phyloP scores from a whole-genome alignment of 768 basidiomycete genomes.

The Lentinula lateritia region DNA sequence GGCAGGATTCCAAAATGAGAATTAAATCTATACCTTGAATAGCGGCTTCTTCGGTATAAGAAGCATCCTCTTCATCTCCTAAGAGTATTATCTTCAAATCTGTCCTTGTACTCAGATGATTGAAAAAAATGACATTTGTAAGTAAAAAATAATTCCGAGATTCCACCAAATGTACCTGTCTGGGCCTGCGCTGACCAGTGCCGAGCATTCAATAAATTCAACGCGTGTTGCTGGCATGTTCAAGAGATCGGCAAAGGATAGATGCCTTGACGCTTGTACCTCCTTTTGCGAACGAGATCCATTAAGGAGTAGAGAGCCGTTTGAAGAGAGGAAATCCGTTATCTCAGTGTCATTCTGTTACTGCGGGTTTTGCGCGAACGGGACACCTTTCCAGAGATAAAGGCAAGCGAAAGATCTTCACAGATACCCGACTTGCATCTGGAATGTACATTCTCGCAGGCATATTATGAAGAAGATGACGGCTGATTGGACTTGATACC shows the following conservation, averaged over 20 bases:
- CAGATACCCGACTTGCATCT: too few relatives aligned
- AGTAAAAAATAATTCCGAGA: not conserved
- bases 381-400: too few relatives aligned
- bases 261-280: not conserved
- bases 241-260: not conserved
- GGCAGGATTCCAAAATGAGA: not conserved
- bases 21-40: not conserved
- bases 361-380: too few relatives aligned
- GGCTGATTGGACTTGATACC: too few relatives aligned
- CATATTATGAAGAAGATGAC: too few relatives aligned
- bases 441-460: too few relatives aligned
- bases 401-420: too few relatives aligned
- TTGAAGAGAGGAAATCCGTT: not conserved
- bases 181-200: not conserved
- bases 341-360: not conserved
- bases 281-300: not conserved
- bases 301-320: not conserved
- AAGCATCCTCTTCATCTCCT: not conserved
- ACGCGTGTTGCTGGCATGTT: not conserved
- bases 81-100: not conserved
- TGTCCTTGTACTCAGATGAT: not conserved
- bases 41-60: constrained; percentile 4
- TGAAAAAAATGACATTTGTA: not conserved
- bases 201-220: not conserved
- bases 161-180: not conserved